Base-by-base conservation (phyloP, 768 basidiomycete species). In the Naematelia aurantialba region DNA sequence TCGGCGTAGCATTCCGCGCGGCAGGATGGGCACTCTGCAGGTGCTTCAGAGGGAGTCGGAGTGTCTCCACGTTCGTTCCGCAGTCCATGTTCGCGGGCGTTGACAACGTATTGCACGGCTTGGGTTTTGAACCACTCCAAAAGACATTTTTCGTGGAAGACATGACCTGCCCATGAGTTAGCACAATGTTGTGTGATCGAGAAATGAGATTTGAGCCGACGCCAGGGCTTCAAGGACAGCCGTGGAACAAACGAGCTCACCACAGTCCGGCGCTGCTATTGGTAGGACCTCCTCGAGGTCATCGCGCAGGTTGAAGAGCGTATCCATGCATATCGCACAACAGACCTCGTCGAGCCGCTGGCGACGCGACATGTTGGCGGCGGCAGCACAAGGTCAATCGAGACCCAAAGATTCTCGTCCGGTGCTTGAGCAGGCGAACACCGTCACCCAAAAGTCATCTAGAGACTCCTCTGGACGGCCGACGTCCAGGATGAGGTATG, bases 251-350 rank as follows among this genome's bases (percentile, higher is more conserved):
- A 39, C 22, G 22, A 24, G 62, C 70, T 58, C 48, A 72, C 70
- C 70, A 52, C 70, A 72, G 29, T 66, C 65, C 22, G 65, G 55
- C 0, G 70, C 61, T 5, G 62, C 64, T 8, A 68, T 63, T 3
- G 65, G 65, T 2, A 60, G 42, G 1, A 62, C 24, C 27, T 72
- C 67, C 19, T 68, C 66, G 27, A 72, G 46, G 45, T 72, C 70
- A 53, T 72, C 67, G 24, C 59, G 34, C 21, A 44, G 31, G 48
- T 51, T 58, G 55, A 72, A 72, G 11, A 72, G 56, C 10, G 62
- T 53, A 24, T 72, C 70, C 53, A 67, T 61, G 47, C 70, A 72
- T 55, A 72, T 72, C 53, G 62, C 67, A 45, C 70, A 72, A 17
- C 57, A 42, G 5, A 54, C 57, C 42, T 70, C 60, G 8, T 66